Evolutionary conservation across 106 monocot species (phyloP).

Genomic region (Dioscorea dumetorum): DNA sequence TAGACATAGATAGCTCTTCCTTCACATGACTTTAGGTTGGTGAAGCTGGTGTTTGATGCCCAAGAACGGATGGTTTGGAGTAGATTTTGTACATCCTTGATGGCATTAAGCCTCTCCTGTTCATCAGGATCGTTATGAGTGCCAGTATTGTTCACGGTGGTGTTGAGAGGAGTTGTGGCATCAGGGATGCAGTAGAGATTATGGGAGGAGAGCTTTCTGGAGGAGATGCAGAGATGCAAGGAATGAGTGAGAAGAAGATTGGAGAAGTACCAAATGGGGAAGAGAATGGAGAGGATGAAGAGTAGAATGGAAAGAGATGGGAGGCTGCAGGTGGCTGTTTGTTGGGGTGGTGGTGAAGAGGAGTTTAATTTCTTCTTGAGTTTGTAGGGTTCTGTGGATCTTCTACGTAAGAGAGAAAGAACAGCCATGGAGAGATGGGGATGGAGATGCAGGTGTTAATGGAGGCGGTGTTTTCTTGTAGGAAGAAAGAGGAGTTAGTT

Average conservation of each 20-base stretch:
- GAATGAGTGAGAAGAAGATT: constrained; percentile 18
- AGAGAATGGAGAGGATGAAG: constrained; percentile 13
- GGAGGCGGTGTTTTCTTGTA: too few relatives aligned
- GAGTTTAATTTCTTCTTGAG: not conserved
- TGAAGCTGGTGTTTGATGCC: not conserved
- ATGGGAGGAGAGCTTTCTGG: constrained; percentile 19
- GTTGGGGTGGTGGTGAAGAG: not conserved
- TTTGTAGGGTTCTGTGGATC: not conserved
- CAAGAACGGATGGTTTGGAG: constrained; percentile 19
- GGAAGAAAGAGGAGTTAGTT: too few relatives aligned
- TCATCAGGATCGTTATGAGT: not conserved
- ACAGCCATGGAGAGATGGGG: constrained; percentile 7
- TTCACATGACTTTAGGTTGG: constrained; percentile 6
- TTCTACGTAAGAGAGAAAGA: constrained; percentile 6
- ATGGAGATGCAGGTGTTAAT: not conserved
- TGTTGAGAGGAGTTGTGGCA: not conserved
- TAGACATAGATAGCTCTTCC: constrained; percentile 43
- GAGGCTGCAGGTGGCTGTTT: not conserved
- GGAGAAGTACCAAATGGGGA: constrained; percentile 25
- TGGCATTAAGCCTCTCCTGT: constrained; percentile 6
- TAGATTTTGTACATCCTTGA: constrained; percentile 22
- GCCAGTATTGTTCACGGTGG: not conserved
- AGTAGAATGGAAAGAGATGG: constrained; percentile 9
- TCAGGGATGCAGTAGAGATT: constrained; percentile 44
- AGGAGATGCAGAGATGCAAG: constrained; percentile 51